Base-by-base conservation (phyloP, 495 filamentous ascomycete genomes). In the Lepidopterella palustris region DNA sequence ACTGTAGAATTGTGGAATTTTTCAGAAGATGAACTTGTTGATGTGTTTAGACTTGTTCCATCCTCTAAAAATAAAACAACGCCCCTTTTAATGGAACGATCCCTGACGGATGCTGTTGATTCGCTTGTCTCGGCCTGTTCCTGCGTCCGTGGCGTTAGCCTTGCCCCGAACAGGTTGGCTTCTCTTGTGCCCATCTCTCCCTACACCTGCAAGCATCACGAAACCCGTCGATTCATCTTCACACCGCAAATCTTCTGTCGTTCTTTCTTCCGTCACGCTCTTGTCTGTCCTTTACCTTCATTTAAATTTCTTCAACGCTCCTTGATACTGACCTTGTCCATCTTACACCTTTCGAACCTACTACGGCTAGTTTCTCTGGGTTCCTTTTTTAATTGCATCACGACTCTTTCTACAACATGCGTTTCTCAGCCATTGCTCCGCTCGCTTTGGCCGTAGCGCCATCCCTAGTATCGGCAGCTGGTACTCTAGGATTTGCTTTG, bases 401-500 rank as follows among this genome's bases (percentile, higher is more conserved):
- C 47, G 10, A 42, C 47, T 25, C 18, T 50, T 50, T 49, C 35
- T 5, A 29, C 31, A 67, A 40, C 26, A 76, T 76, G 74, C 65
- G 60, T 58, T 75, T 75, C 65, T 65, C 64, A n/a, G 60, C 70
- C n/a, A 40, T 77, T 58, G 55, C 74, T 45, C 68, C 70, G 20
- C 58, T 63, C 13, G 68, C 71, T 11, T 68, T 76, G 42, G 71
- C 76, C 5, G 65, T 66, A 20, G 68, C 77, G 20, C 71, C 79
- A 21, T 70, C 72, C 29, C 54, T 78, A 3, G 75, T 72, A 5
- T 69, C 72, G 45, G 71, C 72, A 28, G 70, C 72, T 23, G 79
- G 79, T n/a, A 66, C 61, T 31, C 70, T 82, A 47, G 80, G 81
- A 54, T 82, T 82, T 65, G 75, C 81, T 13, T 71, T 84, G 21